Conservation (phyloP, 192 early-diverging fungal genomes). For the Backusella mclennaniae region DNA sequence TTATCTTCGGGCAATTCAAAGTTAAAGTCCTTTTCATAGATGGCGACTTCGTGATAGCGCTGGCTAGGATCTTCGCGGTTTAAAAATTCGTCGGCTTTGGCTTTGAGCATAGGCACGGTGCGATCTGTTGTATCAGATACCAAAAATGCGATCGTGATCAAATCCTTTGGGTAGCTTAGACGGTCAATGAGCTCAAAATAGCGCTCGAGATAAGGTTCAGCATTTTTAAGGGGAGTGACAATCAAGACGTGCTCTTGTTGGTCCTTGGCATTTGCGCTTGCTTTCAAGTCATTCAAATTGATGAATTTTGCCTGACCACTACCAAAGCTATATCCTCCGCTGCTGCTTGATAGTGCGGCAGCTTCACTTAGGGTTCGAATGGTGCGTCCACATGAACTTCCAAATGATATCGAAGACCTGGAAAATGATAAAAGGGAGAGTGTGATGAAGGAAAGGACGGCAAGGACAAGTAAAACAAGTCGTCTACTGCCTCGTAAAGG, state of each 20-base stretch:
- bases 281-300: constrained; percentile 20
- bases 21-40: constrained; percentile 56
- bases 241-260: constrained; percentile 41
- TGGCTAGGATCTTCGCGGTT: constrained; percentile 8
- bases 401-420: constrained; percentile 6
- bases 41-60: constrained; percentile 43
- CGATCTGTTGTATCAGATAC: constrained; percentile 58
- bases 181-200: constrained; percentile 57
- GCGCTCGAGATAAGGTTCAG: constrained; percentile 46
- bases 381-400: constrained; percentile 5
- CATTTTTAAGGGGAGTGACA: constrained; percentile 58
- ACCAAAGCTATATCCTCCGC: background rate
- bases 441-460: constrained; percentile 4
- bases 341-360: background rate
- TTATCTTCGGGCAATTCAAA: constrained; percentile 46
- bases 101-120: constrained; percentile 46
- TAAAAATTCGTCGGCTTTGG: constrained; percentile 21
- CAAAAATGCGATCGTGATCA: constrained; percentile 51
- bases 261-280: constrained; percentile 19
- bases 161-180: constrained; percentile 47
- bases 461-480: background rate
- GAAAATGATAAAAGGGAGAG: constrained; percentile 5
- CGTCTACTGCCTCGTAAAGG: constrained; percentile 7
- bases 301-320: constrained; percentile 11
- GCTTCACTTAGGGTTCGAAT: constrained; percentile 11